A percentile compares a stretch with the other conserved stretches of the same genome.
Conservation (phyloP, 345 rosid genomes). For the Pistacia vera region DNA sequence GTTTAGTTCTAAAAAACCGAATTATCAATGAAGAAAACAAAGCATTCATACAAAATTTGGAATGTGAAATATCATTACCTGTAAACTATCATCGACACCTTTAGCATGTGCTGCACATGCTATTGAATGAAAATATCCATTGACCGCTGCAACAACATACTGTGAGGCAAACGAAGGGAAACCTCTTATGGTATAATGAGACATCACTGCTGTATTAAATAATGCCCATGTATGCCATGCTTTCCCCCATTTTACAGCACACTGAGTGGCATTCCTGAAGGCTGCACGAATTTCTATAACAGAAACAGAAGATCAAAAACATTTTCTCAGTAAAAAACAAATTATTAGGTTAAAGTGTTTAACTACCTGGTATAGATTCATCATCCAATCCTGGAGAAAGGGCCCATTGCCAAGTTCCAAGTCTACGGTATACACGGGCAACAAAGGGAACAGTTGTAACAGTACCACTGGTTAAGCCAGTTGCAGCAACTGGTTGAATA, state of each 20-base stretch:
- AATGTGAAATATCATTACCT: slow-evolving; percentile 47
- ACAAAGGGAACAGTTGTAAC: slow-evolving; percentile 66
- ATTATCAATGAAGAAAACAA: not conserved
- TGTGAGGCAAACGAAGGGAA: slow-evolving; percentile 60
- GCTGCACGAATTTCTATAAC: slow-evolving; percentile 73
- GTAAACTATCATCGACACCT: slow-evolving; percentile 98
- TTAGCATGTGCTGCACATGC: slow-evolving; percentile 91
- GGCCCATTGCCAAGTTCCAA: slow-evolving; percentile 91
- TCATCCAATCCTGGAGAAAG: slow-evolving; percentile 91
- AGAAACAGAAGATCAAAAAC: not conserved
- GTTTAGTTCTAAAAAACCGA: not conserved
- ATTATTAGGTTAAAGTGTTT: not conserved
- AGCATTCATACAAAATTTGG: not conserved
- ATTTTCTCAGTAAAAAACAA: slow-evolving; percentile 5
- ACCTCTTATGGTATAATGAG: slow-evolving; percentile 79
- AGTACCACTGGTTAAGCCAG: slow-evolving; percentile 48
- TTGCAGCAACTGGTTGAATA: slow-evolving; percentile 52
- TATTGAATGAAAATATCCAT: slow-evolving; percentile 96
- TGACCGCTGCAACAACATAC: slow-evolving; percentile 92
- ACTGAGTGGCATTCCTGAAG: slow-evolving; percentile 75
- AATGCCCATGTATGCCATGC: slow-evolving; percentile 99
- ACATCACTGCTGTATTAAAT: slow-evolving; percentile 97
- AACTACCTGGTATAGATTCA: slow-evolving; percentile 80
- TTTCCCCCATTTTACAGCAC: slow-evolving; percentile 85
- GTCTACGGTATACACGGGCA: slow-evolving; percentile 83